A percentile compares a stretch with the other conserved stretches of the same genome.
Evolutionary conservation across 305 asterid species (phyloP).

Genomic region (Fraxinus dipetala): DNA sequence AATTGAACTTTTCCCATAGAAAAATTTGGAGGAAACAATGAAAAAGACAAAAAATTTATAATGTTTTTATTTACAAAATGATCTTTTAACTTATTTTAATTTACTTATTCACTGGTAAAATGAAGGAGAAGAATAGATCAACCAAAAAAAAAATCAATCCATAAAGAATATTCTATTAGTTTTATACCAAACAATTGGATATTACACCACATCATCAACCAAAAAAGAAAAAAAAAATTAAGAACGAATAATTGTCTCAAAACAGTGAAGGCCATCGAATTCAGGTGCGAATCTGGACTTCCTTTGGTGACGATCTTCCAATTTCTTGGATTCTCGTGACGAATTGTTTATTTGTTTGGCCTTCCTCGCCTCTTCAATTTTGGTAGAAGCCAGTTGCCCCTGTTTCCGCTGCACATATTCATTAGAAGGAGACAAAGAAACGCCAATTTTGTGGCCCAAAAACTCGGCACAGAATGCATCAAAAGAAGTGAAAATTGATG

Average conservation of each 20-base stretch:
- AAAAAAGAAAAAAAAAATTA: neutral
- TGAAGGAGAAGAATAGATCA: neutral
- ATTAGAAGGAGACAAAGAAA: neutral
- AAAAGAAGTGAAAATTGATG: neutral
- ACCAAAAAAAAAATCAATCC: neutral
- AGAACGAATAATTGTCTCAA: neutral
- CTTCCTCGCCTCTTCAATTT: neutral
- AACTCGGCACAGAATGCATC: neutral
- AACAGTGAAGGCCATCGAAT: neutral
- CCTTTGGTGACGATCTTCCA: neutral
- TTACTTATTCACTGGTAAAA: neutral
- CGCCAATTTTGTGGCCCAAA: neutral
- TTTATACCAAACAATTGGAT: neutral
- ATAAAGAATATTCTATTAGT: neutral
- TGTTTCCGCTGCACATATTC: neutral
- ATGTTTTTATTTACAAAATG: no score
- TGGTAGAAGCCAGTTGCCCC: neutral
- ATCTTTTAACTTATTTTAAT: no score
- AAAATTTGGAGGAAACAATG: no score
- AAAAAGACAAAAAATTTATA: no score
- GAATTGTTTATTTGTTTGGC: no score
- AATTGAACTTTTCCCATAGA: no score
- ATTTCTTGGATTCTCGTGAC: neutral
- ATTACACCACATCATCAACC: neutral
- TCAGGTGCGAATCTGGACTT: neutral